A percentile compares a stretch with the other conserved stretches of the same genome.
Evolutionary conservation across 768 basidiomycete species (phyloP).

Genomic region (Paxillus involutus): DNA sequence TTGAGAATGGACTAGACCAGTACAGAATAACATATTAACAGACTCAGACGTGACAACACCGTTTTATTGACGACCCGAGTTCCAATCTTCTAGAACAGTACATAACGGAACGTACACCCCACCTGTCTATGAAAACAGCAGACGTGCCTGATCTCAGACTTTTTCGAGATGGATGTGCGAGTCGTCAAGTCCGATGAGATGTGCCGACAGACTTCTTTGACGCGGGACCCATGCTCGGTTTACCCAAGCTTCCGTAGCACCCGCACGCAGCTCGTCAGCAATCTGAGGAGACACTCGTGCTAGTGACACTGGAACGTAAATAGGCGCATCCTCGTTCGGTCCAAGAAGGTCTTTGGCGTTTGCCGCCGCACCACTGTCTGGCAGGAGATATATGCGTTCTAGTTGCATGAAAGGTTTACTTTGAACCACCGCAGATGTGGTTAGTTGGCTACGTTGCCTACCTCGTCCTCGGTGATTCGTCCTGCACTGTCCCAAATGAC

Average conservation of each 20-base stretch:
- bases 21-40: too few species aligned
- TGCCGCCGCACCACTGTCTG: slow-evolving; percentile 12
- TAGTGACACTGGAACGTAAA: slow-evolving; percentile 74
- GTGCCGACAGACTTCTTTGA: not conserved
- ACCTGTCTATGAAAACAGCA: too few species aligned
- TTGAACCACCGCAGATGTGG: too few species aligned
- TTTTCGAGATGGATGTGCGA: not conserved
- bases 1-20: too few species aligned
- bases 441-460: not conserved
- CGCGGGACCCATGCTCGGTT: slow-evolving; percentile 13
- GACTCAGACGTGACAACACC: too few species aligned
- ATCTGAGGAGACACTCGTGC: slow-evolving; percentile 42
- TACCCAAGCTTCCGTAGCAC: slow-evolving; percentile 72
- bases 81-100: too few species aligned
- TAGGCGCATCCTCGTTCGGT: slow-evolving; percentile 4
- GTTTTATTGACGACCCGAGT: too few species aligned
- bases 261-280: slow-evolving; percentile 43
- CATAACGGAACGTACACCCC: too few species aligned
- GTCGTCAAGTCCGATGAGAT: not conserved
- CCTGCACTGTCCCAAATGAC: not conserved
- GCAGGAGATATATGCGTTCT: slow-evolving; percentile 64
- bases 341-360: slow-evolving; percentile 4
- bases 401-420: slow-evolving; percentile 23
- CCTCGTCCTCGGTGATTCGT: not conserved
- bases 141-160: too few species aligned